Evolutionary conservation across 441 rosid genomes (phyloP), one percentile per base, ranked within the genome.

Genomic region (Biscutella laevigata): DNA sequence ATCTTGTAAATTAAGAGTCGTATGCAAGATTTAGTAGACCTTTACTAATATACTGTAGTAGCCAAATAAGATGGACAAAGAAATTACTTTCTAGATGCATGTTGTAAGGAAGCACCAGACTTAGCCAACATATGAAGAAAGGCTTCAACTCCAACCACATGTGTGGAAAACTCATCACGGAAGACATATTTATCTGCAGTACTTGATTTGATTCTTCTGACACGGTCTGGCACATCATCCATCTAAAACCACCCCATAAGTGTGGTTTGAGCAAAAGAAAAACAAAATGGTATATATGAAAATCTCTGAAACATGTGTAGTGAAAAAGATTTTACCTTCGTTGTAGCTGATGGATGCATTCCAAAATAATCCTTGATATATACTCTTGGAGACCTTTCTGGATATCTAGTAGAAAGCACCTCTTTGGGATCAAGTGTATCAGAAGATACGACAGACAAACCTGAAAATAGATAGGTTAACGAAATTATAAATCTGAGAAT

Each of bases 361-460:
- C 67, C 78, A 63, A 91, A 85, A 69, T 71, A 88, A 55, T 88
- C 94, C 67, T 79, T 83, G 41, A 88, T 51, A 34, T 76, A 77
- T 56, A 61, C 64, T 75, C 96, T 86, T 13, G 62, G 81, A 63
- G 62, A 41, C 51, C 16, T 74, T 65, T 62, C 71, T 67, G 88
- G 94, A 63, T 77, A 86, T 71, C 77, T 83, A 35, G 77, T 51
- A 28, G 85, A 83, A 67, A 88, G 56, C 12, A 53, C 70, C 65
- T 58, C 72, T 75, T 69, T 74, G 62, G 73, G 53, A 59, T 60
- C 45, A 6, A 69, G 45, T 53, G 61, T 69, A 53, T 76, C 70
- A 32, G 75, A 74, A 46, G 80, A 73, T 55, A 59, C 62, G 28
- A 71, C 27, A 67, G 84, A 74, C 45, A 66, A 68, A 68, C 90